phyloP scores from a whole-genome alignment of 192 early-diverging fungal species.

The Thamnidium elegans region DNA sequence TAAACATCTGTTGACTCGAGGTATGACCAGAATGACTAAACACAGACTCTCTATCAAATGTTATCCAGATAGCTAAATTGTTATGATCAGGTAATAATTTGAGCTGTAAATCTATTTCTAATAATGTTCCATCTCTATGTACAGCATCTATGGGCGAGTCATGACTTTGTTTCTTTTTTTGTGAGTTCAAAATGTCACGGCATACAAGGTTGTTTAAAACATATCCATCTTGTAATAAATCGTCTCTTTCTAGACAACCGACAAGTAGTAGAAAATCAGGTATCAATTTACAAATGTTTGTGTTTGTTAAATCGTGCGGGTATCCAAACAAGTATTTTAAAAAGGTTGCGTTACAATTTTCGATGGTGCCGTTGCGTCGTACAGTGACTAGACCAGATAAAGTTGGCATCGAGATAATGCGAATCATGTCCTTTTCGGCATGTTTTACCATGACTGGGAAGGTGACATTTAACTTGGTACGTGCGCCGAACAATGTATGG shows the following conservation, averaged over 20 bases:
- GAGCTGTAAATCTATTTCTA: slow-evolving; percentile 59
- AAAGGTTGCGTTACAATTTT: slow-evolving; percentile 56
- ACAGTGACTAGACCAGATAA: slow-evolving; percentile 63
- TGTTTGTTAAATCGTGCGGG: slow-evolving; percentile 43
- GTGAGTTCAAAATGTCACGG: neutral
- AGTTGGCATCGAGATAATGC: slow-evolving; percentile 62
- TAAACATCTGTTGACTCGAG: neutral
- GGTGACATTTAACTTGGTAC: slow-evolving; percentile 45
- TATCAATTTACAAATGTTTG: slow-evolving; percentile 47
- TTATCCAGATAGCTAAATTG: slow-evolving; percentile 58
- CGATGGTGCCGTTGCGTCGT: slow-evolving; percentile 39
- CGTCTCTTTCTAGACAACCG: slow-evolving; percentile 36
- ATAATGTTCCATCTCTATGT: slow-evolving; percentile 57
- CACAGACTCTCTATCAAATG: slow-evolving; percentile 48
- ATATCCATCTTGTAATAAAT: slow-evolving; percentile 9
- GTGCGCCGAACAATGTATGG: slow-evolving; percentile 52
- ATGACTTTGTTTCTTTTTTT: neutral
- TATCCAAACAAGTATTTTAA: slow-evolving; percentile 63
- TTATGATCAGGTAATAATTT: slow-evolving; percentile 47
- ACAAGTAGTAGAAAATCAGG: slow-evolving; percentile 56
- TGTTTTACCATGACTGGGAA: slow-evolving; percentile 57
- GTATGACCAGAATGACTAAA: slow-evolving; percentile 21
- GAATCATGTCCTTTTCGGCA: slow-evolving; percentile 30
- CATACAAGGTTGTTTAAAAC: slow-evolving; percentile 6
- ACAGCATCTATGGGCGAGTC: slow-evolving; percentile 47